phyloP scores from a whole-genome alignment of 257 asterid species.

The Solanum rostratum region DNA sequence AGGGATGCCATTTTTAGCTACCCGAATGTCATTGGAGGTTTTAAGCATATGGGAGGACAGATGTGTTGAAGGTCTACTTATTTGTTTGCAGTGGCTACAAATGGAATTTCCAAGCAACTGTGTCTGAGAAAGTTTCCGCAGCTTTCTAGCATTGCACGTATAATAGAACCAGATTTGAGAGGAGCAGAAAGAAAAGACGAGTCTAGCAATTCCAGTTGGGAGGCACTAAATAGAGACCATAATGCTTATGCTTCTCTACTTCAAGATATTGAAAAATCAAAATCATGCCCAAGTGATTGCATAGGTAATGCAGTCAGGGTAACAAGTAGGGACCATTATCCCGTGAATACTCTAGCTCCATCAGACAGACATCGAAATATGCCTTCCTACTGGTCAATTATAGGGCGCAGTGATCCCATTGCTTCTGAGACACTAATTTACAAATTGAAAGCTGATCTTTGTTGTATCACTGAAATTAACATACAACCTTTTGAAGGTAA shows the following conservation, averaged over 20 bases:
- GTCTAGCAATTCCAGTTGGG: constrained; percentile 22
- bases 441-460: constrained; percentile 44
- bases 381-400: constrained; percentile 83
- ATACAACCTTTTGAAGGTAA: constrained; percentile 79
- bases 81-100: constrained; percentile 46
- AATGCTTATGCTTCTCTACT: constrained; percentile 48
- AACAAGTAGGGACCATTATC: constrained; percentile 68
- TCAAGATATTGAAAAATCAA: constrained; percentile 38
- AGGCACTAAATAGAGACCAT: constrained; percentile 34
- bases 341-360: constrained; percentile 52
- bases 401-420: constrained; percentile 55
- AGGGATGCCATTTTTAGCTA: background rate
- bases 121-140: constrained; percentile 55
- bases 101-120: constrained; percentile 43
- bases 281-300: constrained; percentile 34
- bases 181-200: constrained; percentile 6
- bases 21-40: background rate
- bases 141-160: constrained; percentile 27
- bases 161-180: constrained; percentile 10
- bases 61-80: constrained; percentile 6
- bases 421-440: constrained; percentile 64
- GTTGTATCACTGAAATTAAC: constrained; percentile 59
- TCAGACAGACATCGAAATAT: constrained; percentile 28
- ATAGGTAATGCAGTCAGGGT: constrained; percentile 54
- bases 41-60: background rate